Base-by-base conservation (phyloP, 306 rosid species). In the Acacia melanoxylon region DNA sequence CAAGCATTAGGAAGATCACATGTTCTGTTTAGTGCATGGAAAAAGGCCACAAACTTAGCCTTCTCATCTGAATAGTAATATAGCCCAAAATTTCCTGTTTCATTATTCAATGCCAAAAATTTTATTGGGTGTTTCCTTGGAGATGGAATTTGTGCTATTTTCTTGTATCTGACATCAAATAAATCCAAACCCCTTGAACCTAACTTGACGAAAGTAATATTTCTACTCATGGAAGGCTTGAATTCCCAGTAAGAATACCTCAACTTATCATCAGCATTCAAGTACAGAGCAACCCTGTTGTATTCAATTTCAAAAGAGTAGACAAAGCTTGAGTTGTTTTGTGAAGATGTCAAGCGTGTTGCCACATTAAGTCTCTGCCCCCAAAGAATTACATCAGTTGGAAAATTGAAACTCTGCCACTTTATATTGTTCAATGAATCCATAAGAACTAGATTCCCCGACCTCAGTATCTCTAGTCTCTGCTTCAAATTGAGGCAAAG, bases 331-430 rank as follows among this genome's bases (percentile, higher is more conserved):
- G 92, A 81, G 83, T 92, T 93, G 75, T 42, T 48, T 25, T 86
- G 91, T 25, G 77, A 87, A 15, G 20, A 87, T 46, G 94, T 93
- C 79, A 95, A 78, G 35, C 90, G 82, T 54, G 98, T 93, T 2
- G 96, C 92, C 46, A 93, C 93, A 44, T 90, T 90, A 6, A 95
- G 92, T 72, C 89, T 90, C 68, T 95, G 99, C 19, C 99, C 97
- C 86, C 89, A 79, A 5, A 95, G 96, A 78, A 95, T 93, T 31
- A 91, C 94, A 77, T 95, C 88, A 0, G 97, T 92, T 10, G 97
- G 99, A 82, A 93, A 95, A 81, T 95, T 93, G 92, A 93, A 95
- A 85, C 97, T 95, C 78, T 95, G 99, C 99, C 99, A 95, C 76
- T 92, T 93, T 35, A 86, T 81, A 17, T 41, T 74, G 62, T 90